Percentiles rank a stretch among this genome's conserved stretches.
Conservation (phyloP, 805 yeast genomes). For the Schwanniomyces yamadae region DNA sequence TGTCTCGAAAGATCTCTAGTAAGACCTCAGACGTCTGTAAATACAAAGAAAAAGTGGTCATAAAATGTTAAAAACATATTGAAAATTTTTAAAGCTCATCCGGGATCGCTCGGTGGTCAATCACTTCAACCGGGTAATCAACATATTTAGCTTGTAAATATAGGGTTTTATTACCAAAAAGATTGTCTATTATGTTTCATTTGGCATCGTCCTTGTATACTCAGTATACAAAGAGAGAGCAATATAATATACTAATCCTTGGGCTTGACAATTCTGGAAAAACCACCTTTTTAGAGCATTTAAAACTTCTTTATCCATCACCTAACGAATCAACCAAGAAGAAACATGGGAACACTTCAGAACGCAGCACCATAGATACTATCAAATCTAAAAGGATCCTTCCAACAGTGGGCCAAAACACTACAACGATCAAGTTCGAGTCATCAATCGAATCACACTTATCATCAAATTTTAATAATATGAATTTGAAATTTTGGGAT, state of each 20-base stretch:
- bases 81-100: neutral
- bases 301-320: constrained; percentile 36
- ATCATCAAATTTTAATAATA: constrained; percentile 37
- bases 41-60: no score
- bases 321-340: constrained; percentile 18
- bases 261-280: constrained; percentile 97
- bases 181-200: no score
- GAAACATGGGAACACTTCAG: constrained; percentile 6
- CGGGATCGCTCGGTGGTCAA: neutral
- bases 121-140: constrained; percentile 1
- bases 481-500: constrained; percentile 85
- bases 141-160: no score
- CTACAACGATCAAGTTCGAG: constrained; percentile 40
- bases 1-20: no score
- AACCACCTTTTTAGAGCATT: constrained; percentile 51
- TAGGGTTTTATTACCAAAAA: no score
- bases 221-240: constrained; percentile 46
- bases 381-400: constrained; percentile 58
- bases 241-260: constrained; percentile 57
- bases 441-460: constrained; percentile 36
- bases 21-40: no score
- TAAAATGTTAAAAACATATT: no score
- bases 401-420: constrained; percentile 96
- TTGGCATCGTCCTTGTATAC: constrained; percentile 45
- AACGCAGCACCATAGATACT: constrained; percentile 19